These are phyloP conservation scores for Suhomyces chickasaworum DNA, from an alignment of 1,139 yeast genomes.

Conservation along the genomic window DNA sequence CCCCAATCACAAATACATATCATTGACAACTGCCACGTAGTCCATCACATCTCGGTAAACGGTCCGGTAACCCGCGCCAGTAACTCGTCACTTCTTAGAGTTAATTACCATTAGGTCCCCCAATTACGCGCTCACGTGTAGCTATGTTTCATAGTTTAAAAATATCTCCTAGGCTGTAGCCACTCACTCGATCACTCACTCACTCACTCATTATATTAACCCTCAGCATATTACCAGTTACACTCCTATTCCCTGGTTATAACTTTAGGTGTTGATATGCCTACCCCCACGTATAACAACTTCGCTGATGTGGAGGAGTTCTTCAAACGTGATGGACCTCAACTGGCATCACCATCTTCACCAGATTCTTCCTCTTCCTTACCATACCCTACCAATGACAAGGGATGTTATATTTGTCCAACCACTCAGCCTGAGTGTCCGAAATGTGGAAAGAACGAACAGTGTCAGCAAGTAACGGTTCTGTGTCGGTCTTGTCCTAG, in stretches of 20 bases:
- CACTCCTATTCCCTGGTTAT: neutral
- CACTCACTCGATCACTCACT: no score
- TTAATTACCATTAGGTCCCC: no score
- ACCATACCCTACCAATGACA: constrained; percentile 18
- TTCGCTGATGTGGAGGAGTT: neutral
- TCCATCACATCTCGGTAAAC: neutral
- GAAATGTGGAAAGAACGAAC: constrained; percentile 51
- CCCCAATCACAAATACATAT: neutral
- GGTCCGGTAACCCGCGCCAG: no score
- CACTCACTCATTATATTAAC: neutral
- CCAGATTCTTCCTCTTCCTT: constrained; percentile 14
- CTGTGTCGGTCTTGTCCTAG: constrained; percentile 56
- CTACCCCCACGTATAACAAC: neutral
- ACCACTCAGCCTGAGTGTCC: constrained; percentile 49
- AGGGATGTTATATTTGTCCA: constrained; percentile 56
- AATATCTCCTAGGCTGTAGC: neutral
- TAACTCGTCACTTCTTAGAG: no score
- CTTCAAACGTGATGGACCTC: constrained; percentile 1
- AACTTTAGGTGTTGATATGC: neutral
- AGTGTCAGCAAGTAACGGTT: constrained; percentile 52
- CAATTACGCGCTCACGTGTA: neutral
- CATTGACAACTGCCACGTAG: neutral
- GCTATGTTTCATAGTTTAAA: neutral
- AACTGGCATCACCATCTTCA: constrained; percentile 5
- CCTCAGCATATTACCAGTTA: no score